Conservation (phyloP, 768 basidiomycete species). For the Tubosaeta brunneosetosa region DNA sequence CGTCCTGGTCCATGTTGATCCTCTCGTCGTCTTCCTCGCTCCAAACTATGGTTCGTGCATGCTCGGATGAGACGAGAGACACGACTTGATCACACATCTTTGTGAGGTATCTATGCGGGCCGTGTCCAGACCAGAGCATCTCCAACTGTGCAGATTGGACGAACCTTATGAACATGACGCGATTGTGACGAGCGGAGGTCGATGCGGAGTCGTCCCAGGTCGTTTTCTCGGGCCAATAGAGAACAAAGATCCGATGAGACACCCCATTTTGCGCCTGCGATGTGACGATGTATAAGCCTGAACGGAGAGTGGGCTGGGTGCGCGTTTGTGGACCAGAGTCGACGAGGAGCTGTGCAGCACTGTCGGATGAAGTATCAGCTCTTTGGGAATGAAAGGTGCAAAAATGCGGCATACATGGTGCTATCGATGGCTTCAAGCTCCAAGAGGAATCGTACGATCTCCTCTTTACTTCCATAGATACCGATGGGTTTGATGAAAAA, state of each 20-base stretch:
- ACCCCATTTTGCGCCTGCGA: background rate
- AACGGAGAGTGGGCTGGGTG: slow-evolving; percentile 13
- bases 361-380: background rate
- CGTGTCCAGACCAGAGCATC: background rate
- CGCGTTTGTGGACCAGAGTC: slow-evolving; percentile 3
- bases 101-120: slow-evolving; percentile 46
- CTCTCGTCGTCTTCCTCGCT: slow-evolving; percentile 29
- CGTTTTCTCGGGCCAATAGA: slow-evolving; percentile 60
- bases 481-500: slow-evolving; percentile 47
- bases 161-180: slow-evolving; percentile 60
- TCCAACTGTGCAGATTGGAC: background rate
- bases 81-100: slow-evolving; percentile 54
- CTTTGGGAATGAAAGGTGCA: background rate
- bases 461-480: slow-evolving; percentile 50
- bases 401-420: slow-evolving; percentile 32
- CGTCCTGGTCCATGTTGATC: slow-evolving; percentile 36
- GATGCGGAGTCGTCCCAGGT: slow-evolving; percentile 53
- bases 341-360: slow-evolving; percentile 12
- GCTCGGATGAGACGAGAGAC: slow-evolving; percentile 19
- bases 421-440: slow-evolving; percentile 35
- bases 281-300: slow-evolving; percentile 18
- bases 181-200: slow-evolving; percentile 44
- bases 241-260: slow-evolving; percentile 36
- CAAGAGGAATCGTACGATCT: slow-evolving; percentile 44
- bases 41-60: slow-evolving; percentile 44